Percentiles rank a stretch among this genome's conserved stretches.
These are phyloP conservation scores for Alloteropsis angusta DNA, from an alignment of 202 grass and related monocot genomes.

Conservation along the genomic window DNA sequence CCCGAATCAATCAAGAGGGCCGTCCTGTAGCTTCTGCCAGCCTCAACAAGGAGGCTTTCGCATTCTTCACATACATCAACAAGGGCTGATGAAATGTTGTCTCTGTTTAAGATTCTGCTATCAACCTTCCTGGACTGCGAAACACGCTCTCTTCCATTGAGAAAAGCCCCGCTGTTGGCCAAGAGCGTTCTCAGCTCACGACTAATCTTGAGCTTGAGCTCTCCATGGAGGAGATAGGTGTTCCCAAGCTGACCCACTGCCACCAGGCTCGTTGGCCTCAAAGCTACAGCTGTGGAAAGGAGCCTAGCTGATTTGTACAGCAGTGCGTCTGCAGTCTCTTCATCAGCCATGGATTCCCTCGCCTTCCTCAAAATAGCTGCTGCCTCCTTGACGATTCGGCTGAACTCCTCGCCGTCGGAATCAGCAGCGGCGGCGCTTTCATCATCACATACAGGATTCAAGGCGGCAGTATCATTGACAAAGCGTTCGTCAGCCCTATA, in stretches of 20 bases:
- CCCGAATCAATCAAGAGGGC: conserved; percentile 62
- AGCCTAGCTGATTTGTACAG: conserved; percentile 69
- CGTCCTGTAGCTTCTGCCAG: conserved; percentile 71
- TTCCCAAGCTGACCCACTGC: conserved; percentile 92
- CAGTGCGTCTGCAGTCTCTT: conserved; percentile 51
- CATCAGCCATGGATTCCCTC: conserved; percentile 48
- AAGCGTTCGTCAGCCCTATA: conserved; percentile 9
- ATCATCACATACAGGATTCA: not conserved
- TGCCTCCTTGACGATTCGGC: conserved; percentile 51
- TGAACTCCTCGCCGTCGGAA: conserved; percentile 49
- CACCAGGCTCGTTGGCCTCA: conserved; percentile 58
- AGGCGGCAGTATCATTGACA: not conserved
- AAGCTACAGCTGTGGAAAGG: conserved; percentile 57
- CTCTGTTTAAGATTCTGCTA: conserved; percentile 40
- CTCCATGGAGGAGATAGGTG: conserved; percentile 75
- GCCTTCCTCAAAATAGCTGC: conserved; percentile 47
- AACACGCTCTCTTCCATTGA: conserved; percentile 29
- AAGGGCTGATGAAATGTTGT: conserved; percentile 44
- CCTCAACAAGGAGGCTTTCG: conserved; percentile 73
- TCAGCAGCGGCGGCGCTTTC: not conserved
- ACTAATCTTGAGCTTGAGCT: conserved; percentile 93
- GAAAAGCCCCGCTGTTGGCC: conserved; percentile 24
- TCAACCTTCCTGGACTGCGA: conserved; percentile 51
- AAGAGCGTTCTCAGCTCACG: conserved; percentile 75
- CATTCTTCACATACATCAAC: conserved; percentile 77